Evolutionary conservation across 495 filamentous ascomycete genomes (phyloP).

Genomic region (Aspergillus panamensis): DNA sequence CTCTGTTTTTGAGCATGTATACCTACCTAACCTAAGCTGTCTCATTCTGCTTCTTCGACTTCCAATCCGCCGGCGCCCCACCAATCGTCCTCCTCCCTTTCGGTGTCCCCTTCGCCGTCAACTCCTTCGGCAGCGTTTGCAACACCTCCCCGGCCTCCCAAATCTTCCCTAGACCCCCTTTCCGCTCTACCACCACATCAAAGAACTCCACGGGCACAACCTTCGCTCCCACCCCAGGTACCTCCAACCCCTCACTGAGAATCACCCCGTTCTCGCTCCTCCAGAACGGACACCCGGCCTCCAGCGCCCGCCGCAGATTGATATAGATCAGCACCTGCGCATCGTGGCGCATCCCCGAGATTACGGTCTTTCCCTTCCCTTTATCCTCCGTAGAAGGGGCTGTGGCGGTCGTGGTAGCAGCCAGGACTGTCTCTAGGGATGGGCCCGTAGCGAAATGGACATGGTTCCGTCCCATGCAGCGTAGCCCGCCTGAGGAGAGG

Average conservation of each 20-base stretch:
- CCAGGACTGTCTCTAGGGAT: slow-evolving; percentile 39
- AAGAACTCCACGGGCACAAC: slow-evolving; percentile 43
- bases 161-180: slow-evolving; percentile 54
- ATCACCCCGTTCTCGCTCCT: slow-evolving; percentile 79
- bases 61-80: neutral
- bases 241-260: slow-evolving; percentile 45
- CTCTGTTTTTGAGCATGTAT: neutral
- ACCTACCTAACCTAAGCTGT: no score
- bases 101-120: slow-evolving; percentile 31
- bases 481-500: slow-evolving; percentile 66
- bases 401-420: slow-evolving; percentile 18
- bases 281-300: slow-evolving; percentile 74
- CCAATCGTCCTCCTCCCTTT: slow-evolving; percentile 27
- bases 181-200: slow-evolving; percentile 55
- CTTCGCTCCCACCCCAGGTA: slow-evolving; percentile 22
- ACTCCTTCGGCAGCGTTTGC: slow-evolving; percentile 43
- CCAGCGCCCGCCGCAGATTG: slow-evolving; percentile 63
- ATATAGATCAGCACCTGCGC: slow-evolving; percentile 78
- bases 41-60: neutral
- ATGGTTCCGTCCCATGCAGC: slow-evolving; percentile 76
- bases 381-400: neutral
- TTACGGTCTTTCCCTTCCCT: slow-evolving; percentile 45
- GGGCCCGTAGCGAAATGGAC: slow-evolving; percentile 79
- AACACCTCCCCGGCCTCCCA: slow-evolving; percentile 63
- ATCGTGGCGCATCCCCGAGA: slow-evolving; percentile 81